Conservation (phyloP, 371 early-diverging fungal species). For the Actinomucor elegans region DNA sequence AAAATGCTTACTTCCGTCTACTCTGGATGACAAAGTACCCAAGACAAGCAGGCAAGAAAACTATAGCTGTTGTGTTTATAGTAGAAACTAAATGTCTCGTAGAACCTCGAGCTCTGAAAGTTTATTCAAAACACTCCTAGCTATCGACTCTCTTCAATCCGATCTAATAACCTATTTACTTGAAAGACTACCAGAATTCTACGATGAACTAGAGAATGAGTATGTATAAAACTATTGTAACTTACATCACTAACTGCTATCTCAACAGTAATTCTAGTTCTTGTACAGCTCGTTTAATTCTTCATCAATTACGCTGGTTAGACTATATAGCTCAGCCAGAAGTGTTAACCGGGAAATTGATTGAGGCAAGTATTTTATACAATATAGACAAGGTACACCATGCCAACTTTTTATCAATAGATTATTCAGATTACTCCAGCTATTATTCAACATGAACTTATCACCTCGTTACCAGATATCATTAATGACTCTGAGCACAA, state of each 20-base stretch:
- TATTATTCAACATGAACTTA: constrained; percentile 75
- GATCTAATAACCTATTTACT: constrained; percentile 59
- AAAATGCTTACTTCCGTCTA: constrained; percentile 36
- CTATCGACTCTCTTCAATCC: constrained; percentile 64
- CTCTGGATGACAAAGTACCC: constrained; percentile 17
- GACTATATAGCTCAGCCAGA: constrained; percentile 73
- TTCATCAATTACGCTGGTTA: constrained; percentile 80
- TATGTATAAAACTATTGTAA: constrained; percentile 3
- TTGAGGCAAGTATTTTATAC: constrained; percentile 55
- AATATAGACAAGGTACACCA: no score
- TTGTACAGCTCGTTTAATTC: constrained; percentile 61
- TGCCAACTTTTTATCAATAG: no score
- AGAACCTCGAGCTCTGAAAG: constrained; percentile 47
- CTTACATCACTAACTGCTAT: neutral
- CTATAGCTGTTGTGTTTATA: neutral
- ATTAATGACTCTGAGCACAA: constrained; percentile 75
- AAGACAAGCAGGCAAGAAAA: constrained; percentile 16
- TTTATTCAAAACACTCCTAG: constrained; percentile 59
- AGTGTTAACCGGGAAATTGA: constrained; percentile 60
- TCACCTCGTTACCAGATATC: constrained; percentile 74
- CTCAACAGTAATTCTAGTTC: constrained; percentile 40
- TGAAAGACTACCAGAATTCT: constrained; percentile 67
- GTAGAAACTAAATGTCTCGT: neutral
- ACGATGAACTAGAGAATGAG: constrained; percentile 59
- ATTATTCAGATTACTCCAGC: constrained; percentile 64